Base-by-base conservation (phyloP, 805 yeast genomes). In the Kazachstania africana region DNA sequence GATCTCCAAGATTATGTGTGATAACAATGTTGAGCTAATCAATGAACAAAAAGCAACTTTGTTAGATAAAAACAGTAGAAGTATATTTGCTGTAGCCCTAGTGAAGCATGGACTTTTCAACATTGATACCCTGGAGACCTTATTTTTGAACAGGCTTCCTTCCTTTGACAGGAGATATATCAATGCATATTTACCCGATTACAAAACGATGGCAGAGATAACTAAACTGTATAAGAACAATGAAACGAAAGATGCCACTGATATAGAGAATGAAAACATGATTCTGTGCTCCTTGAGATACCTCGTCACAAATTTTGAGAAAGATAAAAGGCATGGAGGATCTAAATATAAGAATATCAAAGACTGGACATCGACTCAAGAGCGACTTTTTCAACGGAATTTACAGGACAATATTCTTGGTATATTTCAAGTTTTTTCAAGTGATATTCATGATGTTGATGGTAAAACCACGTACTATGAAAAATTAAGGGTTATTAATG, bases 401-500 rank as follows among this genome's bases (percentile, higher is more conserved):
- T 57, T 78, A 27, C 72, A 69, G 16, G 70, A 68, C 26, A 68
- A 74, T 46, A 72, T 82, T 3, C 58, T 85, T 10, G 93, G 87
- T 36, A 62, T 85, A 12, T 77, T 82, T 4, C 88, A 81, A 38
- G 66, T 71, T 27, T 81, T 87, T 44, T 78, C 94, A 4, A 85
- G 82, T 39, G 72, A 76, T 15, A 73, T 87, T 24, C 78, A 83
- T 45, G 83, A 79, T 37, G 66, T 71, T 10, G 72, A 70, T 39
- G 91, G 91, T 1, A 65, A 71, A 24, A 74, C 73, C 27, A 82
- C 94, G 0, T 77, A 69, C 42, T 62, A 77, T 31, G 85, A 80
- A 29, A 84, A 81, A 47, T 60, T 76, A 1, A 67, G 72, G 23
- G 77, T 88, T 1, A 63, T 88, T 3, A 62, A 72, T 34, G 95